A percentile compares a stretch with the other conserved stretches of the same genome.
Evolutionary conservation across 2,329 filamentous ascomycete species (phyloP).

Genomic region (Colletotrichum higginsianum): DNA sequence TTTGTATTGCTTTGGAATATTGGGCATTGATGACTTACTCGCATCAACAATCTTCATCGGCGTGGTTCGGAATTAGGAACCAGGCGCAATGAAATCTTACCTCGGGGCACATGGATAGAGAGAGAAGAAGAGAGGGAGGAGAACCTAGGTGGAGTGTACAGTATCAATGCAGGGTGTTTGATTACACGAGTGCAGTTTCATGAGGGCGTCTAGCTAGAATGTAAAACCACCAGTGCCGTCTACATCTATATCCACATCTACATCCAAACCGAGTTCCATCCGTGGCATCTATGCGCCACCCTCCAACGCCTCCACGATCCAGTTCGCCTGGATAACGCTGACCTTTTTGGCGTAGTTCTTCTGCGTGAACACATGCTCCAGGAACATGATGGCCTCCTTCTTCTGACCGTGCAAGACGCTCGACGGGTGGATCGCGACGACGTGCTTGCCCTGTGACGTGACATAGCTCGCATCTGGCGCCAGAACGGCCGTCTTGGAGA

Average conservation of each 20-base stretch:
- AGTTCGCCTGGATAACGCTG: conserved; percentile 71
- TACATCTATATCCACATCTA: not conserved
- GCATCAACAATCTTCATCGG: not conserved
- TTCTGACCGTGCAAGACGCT: conserved; percentile 75
- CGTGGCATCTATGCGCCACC: conserved; percentile 7
- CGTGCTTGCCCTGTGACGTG: conserved; percentile 72
- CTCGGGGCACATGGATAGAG: too few species aligned
- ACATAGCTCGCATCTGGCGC: conserved; percentile 74
- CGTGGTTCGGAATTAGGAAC: not conserved
- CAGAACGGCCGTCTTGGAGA: conserved; percentile 72
- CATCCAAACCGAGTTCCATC: not conserved
- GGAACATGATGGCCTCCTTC: conserved; percentile 77
- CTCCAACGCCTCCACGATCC: conserved; percentile 69
- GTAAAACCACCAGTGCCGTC: not conserved
- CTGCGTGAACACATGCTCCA: conserved; percentile 76
- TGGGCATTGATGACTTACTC: not conserved
- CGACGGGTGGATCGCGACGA: conserved; percentile 74
- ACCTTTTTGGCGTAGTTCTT: conserved; percentile 79
- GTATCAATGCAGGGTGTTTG: not conserved
- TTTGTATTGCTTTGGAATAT: not conserved
- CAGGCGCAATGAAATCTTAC: not conserved
- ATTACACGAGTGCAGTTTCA: conserved; percentile 11
- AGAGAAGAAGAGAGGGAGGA: not conserved
- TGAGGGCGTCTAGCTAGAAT: conserved; percentile 10
- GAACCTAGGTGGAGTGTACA: not conserved